Percentiles rank a stretch among this genome's conserved stretches.
phyloP scores from a whole-genome alignment of 2,329 filamentous ascomycete species.

The Ophiostoma tasmaniense region DNA sequence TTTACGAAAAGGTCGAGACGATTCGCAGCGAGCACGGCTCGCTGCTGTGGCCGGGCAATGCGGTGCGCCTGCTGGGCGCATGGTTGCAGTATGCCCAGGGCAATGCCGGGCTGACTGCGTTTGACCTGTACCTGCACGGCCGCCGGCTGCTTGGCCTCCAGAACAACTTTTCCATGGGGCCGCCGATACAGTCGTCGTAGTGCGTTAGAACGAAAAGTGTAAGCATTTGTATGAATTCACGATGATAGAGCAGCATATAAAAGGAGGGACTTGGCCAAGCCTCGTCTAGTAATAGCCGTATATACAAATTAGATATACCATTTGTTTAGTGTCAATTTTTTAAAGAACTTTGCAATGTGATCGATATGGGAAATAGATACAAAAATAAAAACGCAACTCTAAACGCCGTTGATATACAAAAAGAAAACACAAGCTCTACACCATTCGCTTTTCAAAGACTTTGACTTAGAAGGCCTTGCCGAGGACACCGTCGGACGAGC shows the following conservation, averaged over 20 bases:
- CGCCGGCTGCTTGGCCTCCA: conserved; percentile 39
- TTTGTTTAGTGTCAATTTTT: neutral
- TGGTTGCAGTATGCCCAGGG: conserved; percentile 52
- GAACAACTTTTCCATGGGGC: conserved; percentile 10
- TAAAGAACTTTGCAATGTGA: neutral
- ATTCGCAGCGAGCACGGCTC: conserved; percentile 44
- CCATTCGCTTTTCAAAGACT: neutral
- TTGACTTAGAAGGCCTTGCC: conserved; percentile 26
- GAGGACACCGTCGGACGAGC: conserved; percentile 36
- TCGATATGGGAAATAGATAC: neutral
- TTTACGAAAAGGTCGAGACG: conserved; percentile 54
- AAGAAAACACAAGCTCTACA: neutral
- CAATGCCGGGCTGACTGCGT: conserved; percentile 53
- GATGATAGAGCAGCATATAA: neutral
- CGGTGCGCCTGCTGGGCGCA: conserved; percentile 44
- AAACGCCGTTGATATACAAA: conserved; percentile 5
- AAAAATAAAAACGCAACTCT: neutral
- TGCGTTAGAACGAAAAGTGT: neutral
- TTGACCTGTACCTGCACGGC: conserved; percentile 52
- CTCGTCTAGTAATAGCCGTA: neutral
- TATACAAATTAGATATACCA: neutral
- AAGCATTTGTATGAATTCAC: neutral
- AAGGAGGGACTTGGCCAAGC: neutral
- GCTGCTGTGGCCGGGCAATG: conserved; percentile 50
- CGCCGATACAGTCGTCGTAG: neutral